Evolutionary conservation across 441 rosid species (phyloP), one percentile per base, ranked within the genome.

Genomic region (Euphorbia schlechtendalii): DNA sequence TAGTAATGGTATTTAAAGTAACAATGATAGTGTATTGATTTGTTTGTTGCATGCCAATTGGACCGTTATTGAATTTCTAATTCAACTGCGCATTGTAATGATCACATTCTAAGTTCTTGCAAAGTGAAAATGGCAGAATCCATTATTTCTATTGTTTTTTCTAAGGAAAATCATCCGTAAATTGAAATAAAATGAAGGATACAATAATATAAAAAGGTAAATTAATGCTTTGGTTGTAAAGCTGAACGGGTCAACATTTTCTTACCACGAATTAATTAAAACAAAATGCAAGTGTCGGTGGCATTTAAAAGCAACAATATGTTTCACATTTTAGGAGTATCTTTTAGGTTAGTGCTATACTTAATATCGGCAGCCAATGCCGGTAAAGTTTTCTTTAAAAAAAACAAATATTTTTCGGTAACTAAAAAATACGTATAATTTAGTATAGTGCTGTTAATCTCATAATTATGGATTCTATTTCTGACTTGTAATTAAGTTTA

Each of bases 201-300:
- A n/a, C n/a, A n/a, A n/a, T n/a, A n/a, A n/a, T n/a, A n/a, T n/a
- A 8, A 49, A 20, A 20, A 17, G 18, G 22, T 3, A 49, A 18
- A 49, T 0, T n/a, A 10, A 5, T 12, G n/a, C 2, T 49, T 49
- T 2, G 21, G 18, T 49, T n/a, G n/a, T n/a, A 49, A 17, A 49
- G 24, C 14, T 53, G 54, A 53, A 14, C 5, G 2, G 38, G 61
- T 56, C 61, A 56, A 30, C 41, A 36, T 59, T 59, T 38, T 46
- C 52, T 46, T 17, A n/a, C n/a, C n/a, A n/a, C 4, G 32, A 59
- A 9, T 6, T 9, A 0, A 21, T 3, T 38, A 56, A 56, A 56
- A 14, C 4, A 1, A 0, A 13, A 36, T 8, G 14, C 11, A 38
- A 52, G 49, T 64, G 67, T 64, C 67, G 67, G 67, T 64, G 67